These are phyloP conservation scores for Chalciporus pseudorubinellus DNA, from an alignment of 768 basidiomycete species.

Conservation along the genomic window DNA sequence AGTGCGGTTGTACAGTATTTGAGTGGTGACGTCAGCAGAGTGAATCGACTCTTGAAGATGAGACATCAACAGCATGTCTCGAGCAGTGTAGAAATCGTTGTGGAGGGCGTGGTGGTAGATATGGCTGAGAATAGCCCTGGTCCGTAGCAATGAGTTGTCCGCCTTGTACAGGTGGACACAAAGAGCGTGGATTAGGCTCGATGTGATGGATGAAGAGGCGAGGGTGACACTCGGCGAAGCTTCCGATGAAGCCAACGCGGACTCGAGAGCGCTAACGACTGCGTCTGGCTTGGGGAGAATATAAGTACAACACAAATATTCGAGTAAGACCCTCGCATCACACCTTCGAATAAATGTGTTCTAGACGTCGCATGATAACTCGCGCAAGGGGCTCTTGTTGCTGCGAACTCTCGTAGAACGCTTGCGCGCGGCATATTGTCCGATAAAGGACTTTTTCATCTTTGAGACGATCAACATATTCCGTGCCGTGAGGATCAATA, in stretches of 20 bases:
- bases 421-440: conserved; percentile 90
- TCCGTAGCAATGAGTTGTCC: conserved; percentile 87
- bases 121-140: conserved; percentile 95
- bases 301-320: conserved; percentile 2
- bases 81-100: conserved; percentile 94
- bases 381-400: conserved; percentile 79
- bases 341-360: conserved; percentile 98
- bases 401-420: conserved; percentile 80
- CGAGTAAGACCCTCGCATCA: background rate
- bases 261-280: conserved; percentile 87
- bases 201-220: conserved; percentile 51
- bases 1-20: conserved; percentile 97
- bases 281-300: conserved; percentile 72
- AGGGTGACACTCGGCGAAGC: conserved; percentile 65
- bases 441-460: conserved; percentile 94
- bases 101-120: conserved; percentile 97
- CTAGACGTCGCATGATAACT: conserved; percentile 91
- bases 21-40: conserved; percentile 93
- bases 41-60: conserved; percentile 96
- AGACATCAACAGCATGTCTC: conserved; percentile 98
- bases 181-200: conserved; percentile 80
- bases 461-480: conserved; percentile 95
- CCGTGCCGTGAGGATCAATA: conserved; percentile 98
- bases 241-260: conserved; percentile 54
- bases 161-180: conserved; percentile 93